A percentile compares a stretch with the other conserved stretches of the same genome.
Evolutionary conservation across 169 alveolate genomes (phyloP).

Genomic region (Cryptosporidium felis): DNA sequence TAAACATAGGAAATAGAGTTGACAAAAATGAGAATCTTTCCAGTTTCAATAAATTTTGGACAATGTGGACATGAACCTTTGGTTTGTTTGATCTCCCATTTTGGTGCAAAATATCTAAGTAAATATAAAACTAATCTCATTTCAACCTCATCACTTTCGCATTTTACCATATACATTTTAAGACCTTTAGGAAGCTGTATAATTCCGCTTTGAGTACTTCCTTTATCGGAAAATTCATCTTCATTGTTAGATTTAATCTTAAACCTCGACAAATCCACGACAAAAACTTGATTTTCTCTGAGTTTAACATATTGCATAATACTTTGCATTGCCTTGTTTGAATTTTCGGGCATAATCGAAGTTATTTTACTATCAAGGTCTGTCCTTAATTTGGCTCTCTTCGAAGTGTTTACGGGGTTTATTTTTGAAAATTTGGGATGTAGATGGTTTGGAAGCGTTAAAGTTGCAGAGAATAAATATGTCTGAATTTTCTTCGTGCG

Average conservation of each 20-base stretch:
- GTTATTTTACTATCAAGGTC: background rate
- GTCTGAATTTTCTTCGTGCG: slow-evolving; percentile 64
- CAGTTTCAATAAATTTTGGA: slow-evolving; percentile 32
- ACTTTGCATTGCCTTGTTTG: slow-evolving; percentile 46
- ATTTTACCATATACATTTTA: slow-evolving; percentile 76
- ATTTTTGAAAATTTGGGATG: slow-evolving; percentile 49
- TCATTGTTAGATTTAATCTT: background rate
- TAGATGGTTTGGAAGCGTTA: slow-evolving; percentile 36
- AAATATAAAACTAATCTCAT: slow-evolving; percentile 76
- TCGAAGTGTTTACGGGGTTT: background rate
- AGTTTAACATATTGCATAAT: slow-evolving; percentile 64
- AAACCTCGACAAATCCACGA: slow-evolving; percentile 50
- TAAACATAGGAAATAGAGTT: slow-evolving; percentile 82
- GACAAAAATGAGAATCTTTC: slow-evolving; percentile 77
- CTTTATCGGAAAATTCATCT: background rate
- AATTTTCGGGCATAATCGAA: slow-evolving; percentile 19
- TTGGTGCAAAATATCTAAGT: slow-evolving; percentile 74
- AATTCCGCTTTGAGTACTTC: slow-evolving; percentile 46
- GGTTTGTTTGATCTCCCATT: background rate
- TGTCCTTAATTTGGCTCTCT: background rate
- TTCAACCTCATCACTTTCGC: slow-evolving; percentile 75
- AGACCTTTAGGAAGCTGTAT: slow-evolving; percentile 77
- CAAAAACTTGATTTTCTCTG: slow-evolving; percentile 20
- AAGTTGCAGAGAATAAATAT: slow-evolving; percentile 19
- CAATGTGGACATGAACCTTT: slow-evolving; percentile 5